A percentile compares a stretch with the other conserved stretches of the same genome.
These are phyloP conservation scores for Inga leiocalycina DNA, from an alignment of 306 rosid species.

Conservation along the genomic window DNA sequence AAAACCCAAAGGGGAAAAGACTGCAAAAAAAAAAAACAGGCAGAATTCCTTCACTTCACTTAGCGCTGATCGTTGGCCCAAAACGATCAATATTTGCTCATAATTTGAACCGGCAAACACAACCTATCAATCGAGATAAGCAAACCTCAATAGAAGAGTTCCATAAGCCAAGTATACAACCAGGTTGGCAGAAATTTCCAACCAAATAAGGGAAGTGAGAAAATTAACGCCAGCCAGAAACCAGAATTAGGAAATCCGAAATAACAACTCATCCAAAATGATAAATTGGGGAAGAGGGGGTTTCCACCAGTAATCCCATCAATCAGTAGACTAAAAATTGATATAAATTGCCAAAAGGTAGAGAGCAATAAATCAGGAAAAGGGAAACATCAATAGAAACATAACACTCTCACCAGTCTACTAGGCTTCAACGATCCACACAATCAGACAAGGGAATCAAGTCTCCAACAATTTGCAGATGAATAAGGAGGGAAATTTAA, in stretches of 20 bases:
- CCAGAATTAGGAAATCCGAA: neutral
- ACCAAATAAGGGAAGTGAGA: neutral
- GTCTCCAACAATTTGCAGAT: constrained; percentile 14
- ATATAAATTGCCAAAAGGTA: neutral
- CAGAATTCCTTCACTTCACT: neutral
- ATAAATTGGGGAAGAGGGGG: constrained; percentile 1
- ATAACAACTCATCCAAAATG: neutral
- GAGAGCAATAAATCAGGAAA: neutral
- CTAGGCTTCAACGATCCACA: constrained; percentile 19
- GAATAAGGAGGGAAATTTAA: neutral
- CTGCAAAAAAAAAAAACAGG: neutral
- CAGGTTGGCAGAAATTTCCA: neutral
- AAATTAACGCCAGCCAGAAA: constrained; percentile 15
- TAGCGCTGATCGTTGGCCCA: neutral
- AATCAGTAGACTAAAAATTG: neutral
- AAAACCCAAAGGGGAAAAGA: neutral
- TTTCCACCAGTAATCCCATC: neutral
- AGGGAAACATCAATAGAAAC: constrained; percentile 1
- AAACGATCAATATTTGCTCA: neutral
- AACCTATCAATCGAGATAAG: constrained; percentile 7
- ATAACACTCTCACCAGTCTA: constrained; percentile 26
- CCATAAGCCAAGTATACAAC: constrained; percentile 10
- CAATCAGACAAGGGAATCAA: neutral
- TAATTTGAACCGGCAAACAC: constrained; percentile 24
- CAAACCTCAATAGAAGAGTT: constrained; percentile 11